Evolutionary conservation across 441 rosid species (phyloP), one percentile per base, ranked within the genome.

Genomic region (Biscutella laevigata): DNA sequence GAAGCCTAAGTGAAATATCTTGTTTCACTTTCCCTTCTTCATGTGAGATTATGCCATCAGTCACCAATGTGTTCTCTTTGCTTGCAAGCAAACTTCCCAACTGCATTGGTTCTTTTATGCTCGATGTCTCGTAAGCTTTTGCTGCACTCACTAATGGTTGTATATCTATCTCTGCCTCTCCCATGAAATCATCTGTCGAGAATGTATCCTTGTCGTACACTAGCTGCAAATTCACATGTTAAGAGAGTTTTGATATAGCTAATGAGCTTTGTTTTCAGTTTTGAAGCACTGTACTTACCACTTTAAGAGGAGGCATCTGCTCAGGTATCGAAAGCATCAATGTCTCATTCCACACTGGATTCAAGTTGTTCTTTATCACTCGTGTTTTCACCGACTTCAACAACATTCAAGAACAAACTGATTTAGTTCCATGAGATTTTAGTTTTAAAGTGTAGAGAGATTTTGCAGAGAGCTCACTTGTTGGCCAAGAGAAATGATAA

Each of bases 341-440:
- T 32, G 86, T 80, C 67, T 92, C 95, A 62, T 88, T 92, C 99
- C 99, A 92, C 29, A 92, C 88, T 0, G 99, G 99, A 67, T 92
- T 92, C 66, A 92, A 75, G 74, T 82, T 88, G 80, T 76, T 92
- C 80, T 86, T 92, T 68, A 92, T 86, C 63, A 88, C 95, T 3
- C 90, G 80, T 2, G 99, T 88, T 81, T 72, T 86, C 35, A 88
- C 95, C 0, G 94, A 79, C 99, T 92, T 74, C 71, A 75, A 58
- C 19, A 57, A 50, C 20, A 17, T 17, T n/a, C n/a, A 24, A n/a
- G 8, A 40, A 8, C 17, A 17, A 38, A 9, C 3, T 7, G 13
- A 37, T 9, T 53, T 37, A 30, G 22, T 62, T 4, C 7, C 28
- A 59, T n/a, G 27, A 33, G 22, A 15, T 46, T 20, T 48, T 68